A percentile compares a stretch with the other conserved stretches of the same genome.
These are phyloP conservation scores for Paramecium primaurelia DNA, from an alignment of 73 alveolate species.

Conservation along the genomic window DNA sequence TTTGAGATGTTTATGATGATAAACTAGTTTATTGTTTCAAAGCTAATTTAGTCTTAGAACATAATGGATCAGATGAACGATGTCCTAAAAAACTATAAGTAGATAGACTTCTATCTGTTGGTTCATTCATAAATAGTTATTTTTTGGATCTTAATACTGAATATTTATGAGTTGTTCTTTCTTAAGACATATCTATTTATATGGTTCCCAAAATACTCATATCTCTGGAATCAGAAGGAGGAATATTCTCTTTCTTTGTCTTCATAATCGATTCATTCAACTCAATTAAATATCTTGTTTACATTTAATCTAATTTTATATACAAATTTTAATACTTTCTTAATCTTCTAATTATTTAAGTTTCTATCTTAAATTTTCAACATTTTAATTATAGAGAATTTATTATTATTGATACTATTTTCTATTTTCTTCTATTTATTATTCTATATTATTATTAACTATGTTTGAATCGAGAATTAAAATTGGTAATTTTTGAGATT, in stretches of 20 bases:
- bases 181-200: neutral
- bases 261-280: neutral
- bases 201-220: neutral
- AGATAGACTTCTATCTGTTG: neutral
- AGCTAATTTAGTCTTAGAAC: neutral
- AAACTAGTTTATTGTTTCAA: neutral
- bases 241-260: neutral
- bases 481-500: neutral
- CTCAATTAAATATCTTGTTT: neutral
- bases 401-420: neutral
- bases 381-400: neutral
- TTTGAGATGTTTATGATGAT: neutral
- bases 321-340: neutral
- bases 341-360: neutral
- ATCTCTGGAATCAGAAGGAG: neutral
- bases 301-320: neutral
- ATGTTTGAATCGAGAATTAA: neutral
- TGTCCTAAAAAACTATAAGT: constrained; percentile 5
- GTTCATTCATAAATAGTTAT: constrained; percentile 6
- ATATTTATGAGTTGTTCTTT: neutral
- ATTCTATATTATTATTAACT: neutral
- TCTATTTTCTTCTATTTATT: neutral
- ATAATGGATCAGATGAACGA: neutral
- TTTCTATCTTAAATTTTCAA: neutral
- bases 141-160: neutral